Base-by-base conservation (phyloP, 257 asterid species). In the Coffea eugenioides region DNA sequence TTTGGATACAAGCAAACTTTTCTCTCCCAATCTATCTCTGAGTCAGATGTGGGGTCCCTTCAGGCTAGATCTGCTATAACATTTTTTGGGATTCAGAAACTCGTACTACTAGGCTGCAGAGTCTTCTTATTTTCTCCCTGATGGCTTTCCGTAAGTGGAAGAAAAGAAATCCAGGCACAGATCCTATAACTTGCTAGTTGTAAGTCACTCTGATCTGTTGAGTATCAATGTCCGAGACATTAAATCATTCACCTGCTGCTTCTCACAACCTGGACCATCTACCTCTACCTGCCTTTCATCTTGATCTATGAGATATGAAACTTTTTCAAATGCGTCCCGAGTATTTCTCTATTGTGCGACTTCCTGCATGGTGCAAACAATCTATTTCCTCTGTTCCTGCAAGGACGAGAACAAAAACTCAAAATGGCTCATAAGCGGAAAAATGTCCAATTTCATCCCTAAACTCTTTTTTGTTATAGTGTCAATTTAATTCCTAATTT, bases 61-160 rank as follows among this genome's bases (percentile, higher is more conserved):
- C 65, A 46, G 70, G 49, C n/a, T 69, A 71, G 75, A 34, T 48
- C 74, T 69, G 76, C 68, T 78, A 78, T n/a, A 76, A 39, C 56
- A 74, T 76, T 74, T 74, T 83, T 74, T 71, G 72, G 83, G 86
- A 74, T 71, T 36, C 23, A 76, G 71, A 73, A 54, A 66, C 59
- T 77, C 3, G 75, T 66, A 48, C 78, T 80, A 51, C 71, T 86
- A 75, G 91, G 83, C 89, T 89, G 90, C 88, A 82, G 90, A 75
- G 85, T 88, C 80, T 48, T 10, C 80, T 31, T 31, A 31, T n/a
- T 82, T n/a, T 52, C 72, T 77, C 75, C 74, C 83, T 79, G 80
- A 79, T 79, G 76, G 31, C 69, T 81, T 82, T 80, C 86, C 80
- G 77, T 46, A 74, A 83, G 71, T 83, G 85, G 87, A 83, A 80